Evolutionary conservation across 345 rosid genomes (phyloP), one percentile per base, ranked within the genome.

Genomic region (Raphanus sativus): DNA sequence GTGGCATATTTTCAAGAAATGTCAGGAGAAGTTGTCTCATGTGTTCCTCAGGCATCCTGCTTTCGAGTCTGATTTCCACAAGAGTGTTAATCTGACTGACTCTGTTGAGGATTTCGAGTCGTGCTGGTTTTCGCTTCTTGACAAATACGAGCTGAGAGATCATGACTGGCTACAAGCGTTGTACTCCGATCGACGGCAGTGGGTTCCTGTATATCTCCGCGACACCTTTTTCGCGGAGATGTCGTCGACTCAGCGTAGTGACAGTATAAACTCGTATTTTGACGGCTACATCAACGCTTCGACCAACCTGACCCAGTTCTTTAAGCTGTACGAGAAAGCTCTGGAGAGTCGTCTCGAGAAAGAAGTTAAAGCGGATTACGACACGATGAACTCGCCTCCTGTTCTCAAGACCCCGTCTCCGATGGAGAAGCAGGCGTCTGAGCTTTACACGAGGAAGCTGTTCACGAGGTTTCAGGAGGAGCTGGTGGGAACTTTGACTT

Each of bases 121-220:
- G 4, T 84, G 82, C 52, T 84, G 87, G 87, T 77, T 78, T 60
- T 70, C 83, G 7, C 85, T 84, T 77, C 63, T 82, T 15, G 85
- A 82, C 34, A 79, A 83, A 71, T 87, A 84, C 63, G 87, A 84
- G 10, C 86, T 88, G 56, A 67, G 79, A 70, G 86, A 83, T 66
- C 85, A 86, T 69, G 92, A 88, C 26, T 88, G 92, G 92, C 86
- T 88, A 63, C 90, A 84, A 81, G 75, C 83, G 28, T 63, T 88
- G 25, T 84, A 84, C 69, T 70, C 81, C 34, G 86, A 78, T 48
- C 89, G 90, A 15, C 82, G 83, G 33, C 92, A 88, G 36, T 88
- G 90, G 92, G 84, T 88, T 12, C 88, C 90, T 28, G 90, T 86
- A 17, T 88, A 80, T 73, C 65, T 88, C 75, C 84, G 86, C 13